Evolutionary conservation across 2,329 filamentous ascomycete genomes (phyloP), one percentile per base, ranked within the genome.

Genomic region (Arthrobotrys conoides): DNA sequence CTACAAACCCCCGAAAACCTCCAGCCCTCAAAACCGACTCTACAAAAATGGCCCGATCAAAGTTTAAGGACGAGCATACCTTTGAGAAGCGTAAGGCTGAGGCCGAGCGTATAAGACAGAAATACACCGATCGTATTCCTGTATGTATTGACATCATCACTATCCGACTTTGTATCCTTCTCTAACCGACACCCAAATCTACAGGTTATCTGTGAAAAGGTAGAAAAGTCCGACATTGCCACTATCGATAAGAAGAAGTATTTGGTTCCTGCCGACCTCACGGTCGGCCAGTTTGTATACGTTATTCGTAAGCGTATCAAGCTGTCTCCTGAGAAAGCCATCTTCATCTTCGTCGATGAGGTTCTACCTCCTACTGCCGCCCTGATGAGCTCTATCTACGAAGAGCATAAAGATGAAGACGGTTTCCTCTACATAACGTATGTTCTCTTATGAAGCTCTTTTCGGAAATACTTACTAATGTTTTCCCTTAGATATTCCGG

Each of bases 221-320:
- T 98, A 82, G 96, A 99, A 87, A 98, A 97, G 88, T 96, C 93
- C 80, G 96, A 99, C 85, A 99, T 99, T 83, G 96, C 96, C 79
- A 98, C 96, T 82, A 99, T 99, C 89, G 96, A 99, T 88, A 99
- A 99, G 91, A 99, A 99, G 91, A 99, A 99, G 88, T 99, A 99
- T 84, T 90, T 99, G 61, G 96, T 99, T 30, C 96, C 96, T 14
- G 94, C 96, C 82, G 96, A 99, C 85, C 90, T 99, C 84, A 99
- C 96, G 80, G 96, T 99, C 81, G 96, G 96, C 83, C 96, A 99
- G 91, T 97, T 99, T 85, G 96, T 99, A 87, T 99, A 99, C 87
- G 96, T 99, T 81, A 99, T 99, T 87, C 94, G 96, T 86, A 99
- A 99, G 90, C 92, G 96, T 84, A 99, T 99, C 88, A 99, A 99